phyloP scores from a whole-genome alignment of 2,329 filamentous ascomycete genomes.

The Pseudopyrenochaeta lycopersici region DNA sequence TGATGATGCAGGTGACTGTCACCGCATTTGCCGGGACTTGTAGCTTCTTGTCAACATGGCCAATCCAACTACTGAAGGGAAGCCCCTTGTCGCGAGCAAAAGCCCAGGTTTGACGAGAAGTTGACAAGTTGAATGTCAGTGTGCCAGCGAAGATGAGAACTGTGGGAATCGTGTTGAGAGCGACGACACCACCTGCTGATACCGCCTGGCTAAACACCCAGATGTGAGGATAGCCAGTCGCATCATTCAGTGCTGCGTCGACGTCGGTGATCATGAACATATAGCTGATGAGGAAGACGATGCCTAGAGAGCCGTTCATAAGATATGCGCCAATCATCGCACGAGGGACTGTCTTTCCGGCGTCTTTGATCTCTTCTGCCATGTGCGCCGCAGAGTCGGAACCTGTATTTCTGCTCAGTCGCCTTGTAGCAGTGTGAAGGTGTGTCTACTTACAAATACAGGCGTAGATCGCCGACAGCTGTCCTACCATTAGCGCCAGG shows the following conservation, averaged over 20 bases:
- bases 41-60: slow-evolving; percentile 33
- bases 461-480: slow-evolving; percentile 49
- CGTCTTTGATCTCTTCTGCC: slow-evolving; percentile 55
- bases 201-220: slow-evolving; percentile 45
- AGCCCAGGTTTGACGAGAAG: slow-evolving; percentile 47
- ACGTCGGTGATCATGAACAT: slow-evolving; percentile 46
- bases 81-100: slow-evolving; percentile 48
- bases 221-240: slow-evolving; percentile 44
- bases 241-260: slow-evolving; percentile 36
- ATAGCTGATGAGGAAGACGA: slow-evolving; percentile 46
- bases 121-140: slow-evolving; percentile 40
- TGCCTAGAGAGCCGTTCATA: slow-evolving; percentile 49
- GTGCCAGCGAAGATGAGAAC: slow-evolving; percentile 44
- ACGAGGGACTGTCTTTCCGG: slow-evolving; percentile 51
- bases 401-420: slow-evolving; percentile 29
- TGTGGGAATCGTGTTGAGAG: slow-evolving; percentile 40
- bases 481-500: slow-evolving; percentile 51
- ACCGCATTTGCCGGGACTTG: slow-evolving; percentile 46
- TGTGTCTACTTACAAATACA: slow-evolving; percentile 39
- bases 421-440: background rate
- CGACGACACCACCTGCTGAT: slow-evolving; percentile 35
- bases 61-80: slow-evolving; percentile 42
- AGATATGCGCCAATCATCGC: slow-evolving; percentile 54
- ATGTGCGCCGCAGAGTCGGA: slow-evolving; percentile 55
- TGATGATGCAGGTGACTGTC: slow-evolving; percentile 37